phyloP scores from a whole-genome alignment of 768 basidiomycete genomes.

The Tylopilus cervinicoccineus region DNA sequence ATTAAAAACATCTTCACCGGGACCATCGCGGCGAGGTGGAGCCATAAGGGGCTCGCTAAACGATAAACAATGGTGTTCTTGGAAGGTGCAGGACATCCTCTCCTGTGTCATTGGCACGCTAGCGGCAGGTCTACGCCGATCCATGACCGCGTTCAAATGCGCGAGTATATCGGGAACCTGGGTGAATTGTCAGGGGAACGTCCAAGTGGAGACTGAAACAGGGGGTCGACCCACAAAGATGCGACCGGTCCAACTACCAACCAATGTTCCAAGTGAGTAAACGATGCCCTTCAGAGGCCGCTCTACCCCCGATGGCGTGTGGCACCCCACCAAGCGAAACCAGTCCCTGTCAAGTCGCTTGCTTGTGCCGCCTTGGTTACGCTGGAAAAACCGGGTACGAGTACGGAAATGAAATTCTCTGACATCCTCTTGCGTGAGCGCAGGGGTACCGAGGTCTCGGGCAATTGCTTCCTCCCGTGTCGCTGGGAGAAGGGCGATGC shows the following conservation, averaged over 20 bases:
- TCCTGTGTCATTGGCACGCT: constrained; percentile 30
- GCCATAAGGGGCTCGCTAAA: constrained; percentile 35
- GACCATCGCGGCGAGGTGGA: constrained; percentile 31
- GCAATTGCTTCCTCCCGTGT: constrained; percentile 34
- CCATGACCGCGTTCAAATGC: constrained; percentile 21
- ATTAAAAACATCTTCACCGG: constrained; percentile 44
- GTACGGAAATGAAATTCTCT: constrained; percentile 34
- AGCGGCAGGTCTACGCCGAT: constrained; percentile 17
- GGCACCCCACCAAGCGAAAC: constrained; percentile 43
- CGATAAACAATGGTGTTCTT: constrained; percentile 45
- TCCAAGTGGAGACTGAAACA: constrained; percentile 5
- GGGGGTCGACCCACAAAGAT: constrained; percentile 36
- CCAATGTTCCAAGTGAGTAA: constrained; percentile 40
- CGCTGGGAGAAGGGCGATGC: constrained; percentile 26
- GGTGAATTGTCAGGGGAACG: constrained; percentile 20
- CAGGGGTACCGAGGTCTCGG: constrained; percentile 28
- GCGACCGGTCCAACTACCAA: constrained; percentile 46
- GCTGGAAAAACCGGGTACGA: constrained; percentile 32
- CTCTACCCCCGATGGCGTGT: constrained; percentile 34
- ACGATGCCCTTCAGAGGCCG: constrained; percentile 39
- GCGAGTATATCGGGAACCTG: constrained; percentile 24
- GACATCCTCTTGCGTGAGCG: constrained; percentile 37
- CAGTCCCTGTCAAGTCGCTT: constrained; percentile 43
- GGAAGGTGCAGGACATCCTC: constrained; percentile 39
- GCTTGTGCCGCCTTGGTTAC: constrained; percentile 20